A percentile compares a stretch with the other conserved stretches of the same genome.
Conservation (phyloP, 1,284 basidiomycete species). For the Golubevia pallescens region DNA sequence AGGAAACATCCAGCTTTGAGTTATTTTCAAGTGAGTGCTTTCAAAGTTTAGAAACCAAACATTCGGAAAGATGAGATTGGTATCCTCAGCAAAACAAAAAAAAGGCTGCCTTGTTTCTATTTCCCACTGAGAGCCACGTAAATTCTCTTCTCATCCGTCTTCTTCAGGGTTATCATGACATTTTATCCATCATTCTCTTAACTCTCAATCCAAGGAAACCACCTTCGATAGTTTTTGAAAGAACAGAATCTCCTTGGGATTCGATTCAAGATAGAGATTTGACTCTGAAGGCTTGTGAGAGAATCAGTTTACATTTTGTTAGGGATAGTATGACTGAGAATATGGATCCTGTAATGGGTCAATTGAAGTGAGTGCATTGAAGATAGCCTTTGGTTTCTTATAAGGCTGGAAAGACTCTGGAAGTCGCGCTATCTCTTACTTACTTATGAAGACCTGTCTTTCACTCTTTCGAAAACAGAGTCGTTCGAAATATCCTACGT, state of each 20-base stretch:
- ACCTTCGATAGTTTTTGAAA: slow-evolving; percentile 2
- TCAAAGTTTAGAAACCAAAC: background rate
- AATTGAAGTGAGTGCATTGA: slow-evolving; percentile 71
- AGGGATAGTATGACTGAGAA: slow-evolving; percentile 86
- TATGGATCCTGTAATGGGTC: slow-evolving; percentile 82
- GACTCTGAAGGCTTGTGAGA: slow-evolving; percentile 63
- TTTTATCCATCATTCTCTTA: slow-evolving; percentile 82
- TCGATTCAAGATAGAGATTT: slow-evolving; percentile 4
- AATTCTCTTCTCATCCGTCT: background rate
- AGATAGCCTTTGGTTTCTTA: too few relatives aligned
- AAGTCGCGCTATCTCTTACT: too few relatives aligned
- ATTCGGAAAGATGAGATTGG: background rate
- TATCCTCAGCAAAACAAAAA: too few relatives aligned
- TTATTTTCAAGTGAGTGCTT: slow-evolving; percentile 78
- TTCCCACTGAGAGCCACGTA: background rate
- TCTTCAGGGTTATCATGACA: slow-evolving; percentile 85
- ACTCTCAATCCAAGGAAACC: slow-evolving; percentile 69
- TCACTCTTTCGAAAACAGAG: slow-evolving; percentile 65
- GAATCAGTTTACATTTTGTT: slow-evolving; percentile 79
- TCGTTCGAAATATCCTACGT: slow-evolving; percentile 74
- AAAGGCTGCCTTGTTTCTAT: background rate
- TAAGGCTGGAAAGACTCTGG: too few relatives aligned
- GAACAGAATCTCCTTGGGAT: background rate
- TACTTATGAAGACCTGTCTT: slow-evolving; percentile 22
- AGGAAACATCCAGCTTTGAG: slow-evolving; percentile 75